phyloP scores from a whole-genome alignment of 176 grass and related monocot species.

The Carex cristatella region DNA sequence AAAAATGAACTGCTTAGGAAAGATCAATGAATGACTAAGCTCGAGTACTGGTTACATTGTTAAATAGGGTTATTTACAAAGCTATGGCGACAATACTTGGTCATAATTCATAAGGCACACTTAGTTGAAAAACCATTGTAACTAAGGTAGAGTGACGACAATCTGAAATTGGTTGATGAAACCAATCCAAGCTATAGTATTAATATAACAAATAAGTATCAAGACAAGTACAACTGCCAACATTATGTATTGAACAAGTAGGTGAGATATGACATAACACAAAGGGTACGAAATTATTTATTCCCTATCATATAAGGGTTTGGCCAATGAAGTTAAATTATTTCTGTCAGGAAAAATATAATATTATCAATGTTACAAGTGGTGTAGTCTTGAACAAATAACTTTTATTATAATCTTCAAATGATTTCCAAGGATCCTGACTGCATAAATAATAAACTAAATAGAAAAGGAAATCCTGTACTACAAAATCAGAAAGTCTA shows the following conservation, averaged over 20 bases:
- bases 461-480: background rate
- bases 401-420: background rate
- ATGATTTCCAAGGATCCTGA: background rate
- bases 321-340: background rate
- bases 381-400: background rate
- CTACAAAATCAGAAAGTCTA: slow-evolving; percentile 15
- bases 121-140: background rate
- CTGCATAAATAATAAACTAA: background rate
- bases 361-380: background rate
- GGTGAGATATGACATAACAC: background rate
- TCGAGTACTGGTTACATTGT: background rate
- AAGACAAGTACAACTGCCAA: slow-evolving; percentile 22
- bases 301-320: slow-evolving; percentile 3
- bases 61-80: background rate
- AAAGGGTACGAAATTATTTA: background rate
- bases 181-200: slow-evolving; percentile 3
- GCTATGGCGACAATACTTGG: background rate
- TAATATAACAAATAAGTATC: slow-evolving; percentile 7
- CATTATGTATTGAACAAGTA: slow-evolving; percentile 15
- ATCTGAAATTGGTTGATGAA: background rate
- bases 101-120: background rate
- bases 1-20: background rate
- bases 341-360: background rate
- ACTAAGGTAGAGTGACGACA: background rate
- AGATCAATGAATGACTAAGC: background rate